Evolutionary conservation across 2,329 filamentous ascomycete species (phyloP), one percentile per base, ranked within the genome.

Genomic region (Escovopsis sp.): DNA sequence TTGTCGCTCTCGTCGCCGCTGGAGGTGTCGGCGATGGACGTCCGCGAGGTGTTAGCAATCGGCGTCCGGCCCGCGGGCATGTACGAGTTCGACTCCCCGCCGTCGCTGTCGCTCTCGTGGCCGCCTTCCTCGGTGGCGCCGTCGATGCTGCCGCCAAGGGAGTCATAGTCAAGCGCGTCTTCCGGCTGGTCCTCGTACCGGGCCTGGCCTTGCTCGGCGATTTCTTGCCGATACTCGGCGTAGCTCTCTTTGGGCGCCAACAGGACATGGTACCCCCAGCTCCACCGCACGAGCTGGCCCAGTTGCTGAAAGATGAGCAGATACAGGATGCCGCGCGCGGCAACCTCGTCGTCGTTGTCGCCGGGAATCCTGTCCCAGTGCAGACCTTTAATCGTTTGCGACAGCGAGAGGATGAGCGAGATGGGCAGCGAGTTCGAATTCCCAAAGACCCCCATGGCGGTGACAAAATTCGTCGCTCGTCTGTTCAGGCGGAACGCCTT

Each of bases 401-500:
- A 93, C 10, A 98, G 73, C 8, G 89, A 95, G 44, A 96, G 75
- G 48, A 98, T 87, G 43, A 98, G 77, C 0, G 91, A 98, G 47
- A 98, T 96, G 0, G 91, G 91, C 18, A 98, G 73, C 15, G 91
- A 96, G 64, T 98, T 98, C 32, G 89, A 96, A 61, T 98, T 98
- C 53, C 89, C 91, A 60, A 98, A 98, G 39, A 96, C 74, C 33
- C 85, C 88, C 91, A 98, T 98, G 42, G 91, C 91, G 30, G 86
- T 84, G 36, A 98, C 83, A 56, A 98, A 98, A 65, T 98, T 98
- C 50, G 81, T 76, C 36, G 87, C 84, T 48, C 89, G 78, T 60
- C 83, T 87, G 53, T 77, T 78, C 63, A 98, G 88, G 12, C 84
- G 71, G 59, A 88, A 94, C 39, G 77, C 66, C 61, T 75, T 81